These are phyloP conservation scores for Epichloe brachyelytri DNA, from an alignment of 2,329 filamentous ascomycete species.

Conservation along the genomic window DNA sequence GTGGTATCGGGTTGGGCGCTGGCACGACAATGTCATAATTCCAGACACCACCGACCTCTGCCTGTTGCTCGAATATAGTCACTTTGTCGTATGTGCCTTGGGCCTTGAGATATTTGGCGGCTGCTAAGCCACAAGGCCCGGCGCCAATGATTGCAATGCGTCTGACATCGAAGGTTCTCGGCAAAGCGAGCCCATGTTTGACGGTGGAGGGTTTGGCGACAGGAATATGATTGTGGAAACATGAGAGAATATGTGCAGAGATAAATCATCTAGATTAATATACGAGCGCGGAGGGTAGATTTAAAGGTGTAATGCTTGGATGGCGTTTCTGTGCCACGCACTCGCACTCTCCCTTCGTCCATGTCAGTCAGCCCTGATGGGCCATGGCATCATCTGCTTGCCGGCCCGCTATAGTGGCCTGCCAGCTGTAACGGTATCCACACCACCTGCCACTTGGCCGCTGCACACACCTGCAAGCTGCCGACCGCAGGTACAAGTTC, in stretches of 20 bases:
- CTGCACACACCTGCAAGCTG: not conserved
- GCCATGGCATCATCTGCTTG: not conserved
- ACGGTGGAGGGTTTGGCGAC: constrained; percentile 1
- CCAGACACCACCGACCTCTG: constrained; percentile 72
- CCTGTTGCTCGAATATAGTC: constrained; percentile 70
- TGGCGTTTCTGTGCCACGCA: not conserved
- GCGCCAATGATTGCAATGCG: constrained; percentile 70
- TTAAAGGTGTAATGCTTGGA: no score
- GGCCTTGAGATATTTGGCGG: constrained; percentile 67
- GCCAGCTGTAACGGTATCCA: not conserved
- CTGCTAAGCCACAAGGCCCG: constrained; percentile 65
- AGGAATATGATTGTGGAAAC: not conserved
- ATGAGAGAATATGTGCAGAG: no score
- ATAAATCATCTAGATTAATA: no score
- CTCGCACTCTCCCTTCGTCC: not conserved
- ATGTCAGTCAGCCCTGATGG: not conserved
- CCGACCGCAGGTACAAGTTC: not conserved
- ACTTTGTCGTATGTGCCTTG: constrained; percentile 56
- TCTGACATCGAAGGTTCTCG: constrained; percentile 34
- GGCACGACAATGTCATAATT: constrained; percentile 50
- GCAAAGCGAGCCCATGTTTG: constrained; percentile 17
- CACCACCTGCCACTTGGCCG: constrained; percentile 3
- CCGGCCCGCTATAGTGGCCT: not conserved
- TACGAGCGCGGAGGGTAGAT: no score
- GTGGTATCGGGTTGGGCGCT: constrained; percentile 46